phyloP scores from a whole-genome alignment of 2,329 filamentous ascomycete species.

The Niveomyces coronatus region DNA sequence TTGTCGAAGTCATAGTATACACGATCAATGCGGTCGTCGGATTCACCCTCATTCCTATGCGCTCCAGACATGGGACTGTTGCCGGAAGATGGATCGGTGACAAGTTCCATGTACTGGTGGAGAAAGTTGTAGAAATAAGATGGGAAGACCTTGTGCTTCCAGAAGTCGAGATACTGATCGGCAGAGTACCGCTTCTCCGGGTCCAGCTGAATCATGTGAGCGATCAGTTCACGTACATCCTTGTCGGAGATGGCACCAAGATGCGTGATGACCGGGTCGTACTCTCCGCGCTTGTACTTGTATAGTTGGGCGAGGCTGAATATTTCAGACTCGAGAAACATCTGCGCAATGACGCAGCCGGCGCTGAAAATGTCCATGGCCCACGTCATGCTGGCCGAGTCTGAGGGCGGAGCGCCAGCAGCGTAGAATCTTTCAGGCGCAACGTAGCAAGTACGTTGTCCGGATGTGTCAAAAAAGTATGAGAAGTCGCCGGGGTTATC shows the following conservation, averaged over 20 bases:
- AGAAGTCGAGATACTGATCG: conserved; percentile 88
- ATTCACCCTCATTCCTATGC: conserved; percentile 64
- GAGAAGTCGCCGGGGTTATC: conserved; percentile 97
- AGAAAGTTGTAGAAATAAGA: conserved; percentile 96
- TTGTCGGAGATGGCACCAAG: conserved; percentile 79
- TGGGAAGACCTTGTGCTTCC: conserved; percentile 85
- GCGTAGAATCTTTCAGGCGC: conserved; percentile 86
- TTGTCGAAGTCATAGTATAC: conserved; percentile 96
- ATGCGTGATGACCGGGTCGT: conserved; percentile 73
- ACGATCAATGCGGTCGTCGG: conserved; percentile 87
- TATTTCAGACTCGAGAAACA: conserved; percentile 92
- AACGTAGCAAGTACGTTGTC: conserved; percentile 84
- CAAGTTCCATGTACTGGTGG: conserved; percentile 93
- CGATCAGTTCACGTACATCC: conserved; percentile 78
- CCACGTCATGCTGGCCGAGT: conserved; percentile 57
- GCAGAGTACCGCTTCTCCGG: conserved; percentile 87
- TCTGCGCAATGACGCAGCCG: conserved; percentile 91
- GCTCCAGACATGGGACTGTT: conserved; percentile 60
- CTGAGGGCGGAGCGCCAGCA: conserved; percentile 54
- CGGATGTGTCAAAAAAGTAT: conserved; percentile 93
- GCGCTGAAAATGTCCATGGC: conserved; percentile 98
- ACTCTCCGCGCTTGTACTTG: conserved; percentile 86
- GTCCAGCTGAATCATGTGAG: conserved; percentile 92
- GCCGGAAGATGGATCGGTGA: conserved; percentile 82
- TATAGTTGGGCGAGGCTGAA: conserved; percentile 95